These are phyloP conservation scores for Colletotrichum orbiculare DNA, from an alignment of 2,329 filamentous ascomycete genomes.

Conservation along the genomic window DNA sequence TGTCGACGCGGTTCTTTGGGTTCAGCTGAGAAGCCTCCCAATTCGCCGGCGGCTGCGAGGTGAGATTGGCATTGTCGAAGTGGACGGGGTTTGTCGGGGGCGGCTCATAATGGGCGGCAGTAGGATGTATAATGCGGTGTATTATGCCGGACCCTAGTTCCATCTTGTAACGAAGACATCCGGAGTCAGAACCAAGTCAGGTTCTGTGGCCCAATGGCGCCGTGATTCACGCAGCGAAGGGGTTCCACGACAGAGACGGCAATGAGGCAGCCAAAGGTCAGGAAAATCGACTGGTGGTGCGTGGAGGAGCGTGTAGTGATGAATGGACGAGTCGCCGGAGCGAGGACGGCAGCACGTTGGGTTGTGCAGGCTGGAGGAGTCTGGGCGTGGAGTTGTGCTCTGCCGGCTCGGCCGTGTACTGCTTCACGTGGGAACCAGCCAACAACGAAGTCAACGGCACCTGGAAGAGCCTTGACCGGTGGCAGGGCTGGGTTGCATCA, in stretches of 20 bases:
- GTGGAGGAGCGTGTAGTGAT: slow-evolving; percentile 15
- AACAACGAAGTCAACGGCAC: neutral
- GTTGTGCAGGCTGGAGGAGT: no score
- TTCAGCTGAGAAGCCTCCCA: slow-evolving; percentile 66
- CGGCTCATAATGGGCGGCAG: slow-evolving; percentile 50
- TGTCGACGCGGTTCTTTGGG: slow-evolving; percentile 70
- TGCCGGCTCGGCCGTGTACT: neutral
- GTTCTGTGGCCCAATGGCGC: slow-evolving; percentile 17
- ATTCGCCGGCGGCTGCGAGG: slow-evolving; percentile 15
- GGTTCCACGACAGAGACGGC: slow-evolving; percentile 26
- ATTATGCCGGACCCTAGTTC: slow-evolving; percentile 64
- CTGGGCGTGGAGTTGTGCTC: neutral
- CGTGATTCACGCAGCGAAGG: slow-evolving; percentile 16
- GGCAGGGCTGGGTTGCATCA: slow-evolving; percentile 15
- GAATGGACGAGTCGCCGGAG: slow-evolving; percentile 10
- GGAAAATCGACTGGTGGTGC: slow-evolving; percentile 15
- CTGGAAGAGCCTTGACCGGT: neutral
- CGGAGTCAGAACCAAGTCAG: slow-evolving; percentile 31
- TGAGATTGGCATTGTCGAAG: neutral
- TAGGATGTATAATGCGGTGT: slow-evolving; percentile 68
- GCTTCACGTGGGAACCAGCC: neutral
- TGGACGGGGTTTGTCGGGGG: no score
- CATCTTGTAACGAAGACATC: slow-evolving; percentile 51
- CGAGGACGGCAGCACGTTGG: neutral
- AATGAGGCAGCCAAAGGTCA: slow-evolving; percentile 7